Conservation (phyloP, 139 green algal genomes). For the Mesotaenium endlicherianum region DNA sequence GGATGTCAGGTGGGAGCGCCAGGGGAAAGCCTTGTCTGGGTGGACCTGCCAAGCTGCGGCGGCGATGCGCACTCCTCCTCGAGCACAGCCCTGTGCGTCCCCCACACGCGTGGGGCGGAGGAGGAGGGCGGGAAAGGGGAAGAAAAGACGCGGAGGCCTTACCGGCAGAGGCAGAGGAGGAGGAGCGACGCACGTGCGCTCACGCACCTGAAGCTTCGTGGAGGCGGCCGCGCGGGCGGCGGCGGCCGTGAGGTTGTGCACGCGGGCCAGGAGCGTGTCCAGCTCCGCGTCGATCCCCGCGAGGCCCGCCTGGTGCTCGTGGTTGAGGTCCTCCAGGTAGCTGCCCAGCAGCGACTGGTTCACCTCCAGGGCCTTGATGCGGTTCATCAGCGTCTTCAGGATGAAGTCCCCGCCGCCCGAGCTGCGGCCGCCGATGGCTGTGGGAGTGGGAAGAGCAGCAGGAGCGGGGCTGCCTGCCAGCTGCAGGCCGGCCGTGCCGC, state of each 20-base stretch:
- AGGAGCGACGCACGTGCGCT: no score
- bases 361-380: slow-evolving; percentile 52
- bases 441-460: no score
- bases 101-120: no score
- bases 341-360: slow-evolving; percentile 55
- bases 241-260: neutral
- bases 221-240: neutral
- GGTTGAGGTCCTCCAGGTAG: slow-evolving; percentile 51
- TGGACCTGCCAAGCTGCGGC: no score
- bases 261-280: neutral
- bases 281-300: slow-evolving; percentile 22
- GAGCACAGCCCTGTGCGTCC: no score
- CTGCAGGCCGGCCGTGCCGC: no score
- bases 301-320: slow-evolving; percentile 20
- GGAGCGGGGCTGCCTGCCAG: no score
- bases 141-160: neutral
- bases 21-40: no score
- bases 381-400: slow-evolving; percentile 45
- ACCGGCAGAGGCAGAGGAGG: neutral
- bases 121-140: neutral
- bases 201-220: neutral
- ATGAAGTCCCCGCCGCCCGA: slow-evolving; percentile 26
- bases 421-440: no score
- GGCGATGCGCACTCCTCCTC: no score
- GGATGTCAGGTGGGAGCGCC: no score